Percentiles rank a stretch among this genome's conserved stretches.
Conservation (phyloP, 441 rosid genomes). For the Francoa sonchifolia region DNA sequence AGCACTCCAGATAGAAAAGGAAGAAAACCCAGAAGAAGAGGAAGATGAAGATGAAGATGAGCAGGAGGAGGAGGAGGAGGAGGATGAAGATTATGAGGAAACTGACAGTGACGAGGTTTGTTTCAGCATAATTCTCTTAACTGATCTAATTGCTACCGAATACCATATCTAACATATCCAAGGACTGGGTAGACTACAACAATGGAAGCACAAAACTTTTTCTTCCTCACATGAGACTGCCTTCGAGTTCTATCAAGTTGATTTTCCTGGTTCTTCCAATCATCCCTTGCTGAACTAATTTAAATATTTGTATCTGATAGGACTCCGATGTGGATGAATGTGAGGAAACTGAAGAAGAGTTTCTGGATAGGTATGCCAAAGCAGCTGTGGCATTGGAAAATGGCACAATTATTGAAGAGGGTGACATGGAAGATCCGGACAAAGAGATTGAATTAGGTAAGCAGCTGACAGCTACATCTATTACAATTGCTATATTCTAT, state of each 20-base stretch:
- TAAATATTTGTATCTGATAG: slow-evolving; percentile 22
- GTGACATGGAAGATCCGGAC: slow-evolving; percentile 55
- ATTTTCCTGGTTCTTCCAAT: slow-evolving; percentile 1
- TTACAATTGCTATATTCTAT: too few relatives aligned
- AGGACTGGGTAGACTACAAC: not conserved
- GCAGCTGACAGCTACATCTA: slow-evolving; percentile 4
- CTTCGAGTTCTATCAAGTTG: too few relatives aligned
- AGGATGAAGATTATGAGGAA: slow-evolving; percentile 29
- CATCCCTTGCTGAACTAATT: not conserved
- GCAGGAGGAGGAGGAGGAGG: slow-evolving; percentile 18
- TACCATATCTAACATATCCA: not conserved
- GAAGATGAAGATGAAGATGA: slow-evolving; percentile 36
- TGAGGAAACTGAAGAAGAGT: slow-evolving; percentile 83
- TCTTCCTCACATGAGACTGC: too few relatives aligned
- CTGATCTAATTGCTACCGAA: not conserved
- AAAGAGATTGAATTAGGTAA: slow-evolving; percentile 58
- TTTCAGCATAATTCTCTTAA: slow-evolving; percentile 4
- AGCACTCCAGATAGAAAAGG: slow-evolving; percentile 44
- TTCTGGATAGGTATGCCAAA: slow-evolving; percentile 74
- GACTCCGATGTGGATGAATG: slow-evolving; percentile 62
- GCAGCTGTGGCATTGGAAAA: slow-evolving; percentile 57
- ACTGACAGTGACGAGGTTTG: slow-evolving; percentile 41
- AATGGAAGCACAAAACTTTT: too few relatives aligned
- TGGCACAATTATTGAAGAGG: slow-evolving; percentile 40
- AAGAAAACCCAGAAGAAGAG: slow-evolving; percentile 36